Base-by-base conservation (phyloP, 148 eudicot species). In the Fallopia convolvulus region DNA sequence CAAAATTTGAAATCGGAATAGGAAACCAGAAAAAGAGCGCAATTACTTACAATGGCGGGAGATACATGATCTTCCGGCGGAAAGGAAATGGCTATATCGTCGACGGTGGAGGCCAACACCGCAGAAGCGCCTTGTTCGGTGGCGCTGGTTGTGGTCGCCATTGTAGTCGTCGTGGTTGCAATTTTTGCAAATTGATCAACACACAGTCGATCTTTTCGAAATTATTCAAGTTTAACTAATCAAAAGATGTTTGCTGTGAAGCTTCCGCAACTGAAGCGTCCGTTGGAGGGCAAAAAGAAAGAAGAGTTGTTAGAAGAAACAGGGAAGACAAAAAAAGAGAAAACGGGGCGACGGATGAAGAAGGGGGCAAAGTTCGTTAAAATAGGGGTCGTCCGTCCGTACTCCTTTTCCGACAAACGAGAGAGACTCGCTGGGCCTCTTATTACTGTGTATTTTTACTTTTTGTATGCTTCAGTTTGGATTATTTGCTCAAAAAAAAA, bases 361-460 rank as follows among this genome's bases (percentile, higher is more conserved):
- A 66, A 33, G 9, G 72, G 72, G 72, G 72, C 42, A 33, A 14
- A 66, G 72, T 66, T 66, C 10, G 72, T 66, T 66, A 66, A 4
- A 65, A 53, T 65, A 66, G 26, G 30, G 32, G 58, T 9, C 5
- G 65, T 58, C 30, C 21, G 8, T 58, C 30, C 21, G 8, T 58
- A 44, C 47, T 66, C 41, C 3, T 12, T 3, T 23, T 66, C 72
- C 72, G 42, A 33, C 41, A 33, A 13, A 66, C 72, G 42, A 66
- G 72, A 66, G 32, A 66, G 42, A 66, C 42, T 30, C 72, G 72
- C 72, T 32, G 6, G n/a, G n/a, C 72, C 72, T 14, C 42, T 66
- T 1, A 66, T 66, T 33, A 32, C 72, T 4, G 20, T 14, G n/a
- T 33, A 44, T 33, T 33, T 66, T 66, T 53, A n/a, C 33, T 66